Base-by-base conservation (phyloP, 306 rosid species). In the Elaeagnus macrophylla region DNA sequence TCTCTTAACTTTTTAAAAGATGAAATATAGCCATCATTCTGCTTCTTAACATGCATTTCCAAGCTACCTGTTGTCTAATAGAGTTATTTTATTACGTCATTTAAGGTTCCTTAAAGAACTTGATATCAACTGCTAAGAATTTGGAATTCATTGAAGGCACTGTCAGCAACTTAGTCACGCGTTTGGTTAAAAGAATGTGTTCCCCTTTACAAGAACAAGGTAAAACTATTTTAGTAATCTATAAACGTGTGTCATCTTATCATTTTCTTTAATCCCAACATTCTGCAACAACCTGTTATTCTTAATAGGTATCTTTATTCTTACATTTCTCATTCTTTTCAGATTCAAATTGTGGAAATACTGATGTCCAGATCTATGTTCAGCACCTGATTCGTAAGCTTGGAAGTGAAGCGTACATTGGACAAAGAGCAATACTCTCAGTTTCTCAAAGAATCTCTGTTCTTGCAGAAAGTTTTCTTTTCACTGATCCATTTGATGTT, bases 401-500 rank as follows among this genome's bases (percentile, higher is more conserved):
- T 68, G 97, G 94, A 51, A 79, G 70, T 20, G 89, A 80, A 39
- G 67, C 73, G 50, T 86, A 68, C 75, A 58, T 86, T 49, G 96
- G 96, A 41, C 96, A 86, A 50, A 83, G 83, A 10, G 88, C 80
- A 52, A 53, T 84, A 25, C 76, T 86, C 68, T 70, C 77, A 43
- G 76, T 86, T 73, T 76, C 82, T 70, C 87, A 86, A 68, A 82
- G 80, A 74, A 73, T 86, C 64, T 74, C 83, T 60, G 72, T 72
- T 37, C 75, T 73, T 51, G 89, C 85, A 13, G 97, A 91, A 48
- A 82, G 78, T 49, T 78, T 86, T 62, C 93, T 91, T 64, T 82
- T 80, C 81, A 61, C 80, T 32, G 97, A 91, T 82, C 95, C 96
- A 50, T 91, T 86, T 68, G 93, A 86, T 62, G 82, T 71, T 14